Conservation (phyloP, 1,284 basidiomycete genomes). For the Fomitopsis pinicola region DNA sequence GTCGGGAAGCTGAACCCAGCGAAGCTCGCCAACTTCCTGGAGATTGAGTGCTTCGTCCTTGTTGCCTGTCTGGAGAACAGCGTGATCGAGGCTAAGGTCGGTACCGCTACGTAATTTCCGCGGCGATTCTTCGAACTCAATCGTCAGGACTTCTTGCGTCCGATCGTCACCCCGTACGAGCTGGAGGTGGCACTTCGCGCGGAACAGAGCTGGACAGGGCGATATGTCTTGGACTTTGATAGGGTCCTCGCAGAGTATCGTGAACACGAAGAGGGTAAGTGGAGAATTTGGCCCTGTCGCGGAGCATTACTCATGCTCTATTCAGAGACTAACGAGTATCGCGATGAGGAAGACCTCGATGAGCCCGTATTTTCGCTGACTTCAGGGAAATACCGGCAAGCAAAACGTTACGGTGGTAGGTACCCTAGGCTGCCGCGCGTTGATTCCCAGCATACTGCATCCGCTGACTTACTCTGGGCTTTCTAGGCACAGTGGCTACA, state of each 20-base stretch:
- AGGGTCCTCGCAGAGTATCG: slow-evolving; percentile 49
- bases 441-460: not conserved
- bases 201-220: slow-evolving; percentile 72
- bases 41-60: slow-evolving; percentile 94
- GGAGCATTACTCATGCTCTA: not conserved
- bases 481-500: not conserved
- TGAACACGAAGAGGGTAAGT: slow-evolving; percentile 3
- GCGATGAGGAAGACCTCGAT: slow-evolving; percentile 43
- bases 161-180: slow-evolving; percentile 95
- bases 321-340: slow-evolving; percentile 9
- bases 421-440: not conserved
- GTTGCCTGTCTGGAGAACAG: slow-evolving; percentile 95
- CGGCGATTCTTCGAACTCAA: not conserved
- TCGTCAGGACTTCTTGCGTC: slow-evolving; percentile 80
- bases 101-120: slow-evolving; percentile 5
- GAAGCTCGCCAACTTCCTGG: slow-evolving; percentile 94
- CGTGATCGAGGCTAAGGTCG: slow-evolving; percentile 78
- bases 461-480: not conserved
- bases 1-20: slow-evolving; percentile 96
- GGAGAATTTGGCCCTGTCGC: not conserved
- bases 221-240: slow-evolving; percentile 81
- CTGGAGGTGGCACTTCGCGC: slow-evolving; percentile 77
- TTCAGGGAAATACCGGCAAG: slow-evolving; percentile 82
- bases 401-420: slow-evolving; percentile 60
- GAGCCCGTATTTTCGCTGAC: slow-evolving; percentile 82